Percentiles rank a stretch among this genome's conserved stretches.
Conservation (phyloP, 2,329 filamentous ascomycete genomes). For the Aspergillus alliaceus region DNA sequence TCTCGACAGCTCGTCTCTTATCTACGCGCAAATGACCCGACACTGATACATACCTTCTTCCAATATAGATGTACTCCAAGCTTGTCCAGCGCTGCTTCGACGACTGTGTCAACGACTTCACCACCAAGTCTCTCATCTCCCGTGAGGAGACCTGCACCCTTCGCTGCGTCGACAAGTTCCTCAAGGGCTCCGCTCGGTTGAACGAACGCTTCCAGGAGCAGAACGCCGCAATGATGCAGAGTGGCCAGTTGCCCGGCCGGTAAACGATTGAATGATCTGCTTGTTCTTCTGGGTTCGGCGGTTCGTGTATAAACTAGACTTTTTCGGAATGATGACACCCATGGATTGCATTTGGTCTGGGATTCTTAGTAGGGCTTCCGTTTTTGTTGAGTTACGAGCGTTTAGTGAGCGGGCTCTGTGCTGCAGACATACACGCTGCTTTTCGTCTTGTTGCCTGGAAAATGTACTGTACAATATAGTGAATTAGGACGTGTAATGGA, state of each 20-base stretch:
- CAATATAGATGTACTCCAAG: conserved; percentile 62
- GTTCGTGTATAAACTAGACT: conserved; percentile 21
- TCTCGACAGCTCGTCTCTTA: neutral
- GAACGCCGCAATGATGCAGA: conserved; percentile 67
- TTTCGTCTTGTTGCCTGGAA: neutral
- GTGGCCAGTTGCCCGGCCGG: conserved; percentile 51
- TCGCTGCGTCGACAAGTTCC: conserved; percentile 93
- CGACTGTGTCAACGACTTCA: conserved; percentile 97
- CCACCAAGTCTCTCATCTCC: conserved; percentile 85
- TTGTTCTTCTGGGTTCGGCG: conserved; percentile 9
- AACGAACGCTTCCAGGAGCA: conserved; percentile 85
- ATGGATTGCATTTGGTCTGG: neutral
- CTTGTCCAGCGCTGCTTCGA: conserved; percentile 75
- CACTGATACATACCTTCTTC: neutral
- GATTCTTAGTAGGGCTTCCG: neutral
- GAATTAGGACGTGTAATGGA: neutral
- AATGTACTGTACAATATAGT: neutral
- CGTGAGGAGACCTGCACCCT: conserved; percentile 90
- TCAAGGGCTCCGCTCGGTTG: conserved; percentile 86
- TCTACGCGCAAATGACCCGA: neutral
- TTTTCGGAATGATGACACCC: conserved; percentile 20
- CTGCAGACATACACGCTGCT: neutral
- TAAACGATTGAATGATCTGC: conserved; percentile 18
- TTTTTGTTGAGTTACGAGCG: neutral
- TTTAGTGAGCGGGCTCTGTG: neutral